Percentiles rank a stretch among this genome's conserved stretches.
Evolutionary conservation across 2,329 filamentous ascomycete genomes (phyloP).

Genomic region (Gnomoniopsis smithogilvyi): DNA sequence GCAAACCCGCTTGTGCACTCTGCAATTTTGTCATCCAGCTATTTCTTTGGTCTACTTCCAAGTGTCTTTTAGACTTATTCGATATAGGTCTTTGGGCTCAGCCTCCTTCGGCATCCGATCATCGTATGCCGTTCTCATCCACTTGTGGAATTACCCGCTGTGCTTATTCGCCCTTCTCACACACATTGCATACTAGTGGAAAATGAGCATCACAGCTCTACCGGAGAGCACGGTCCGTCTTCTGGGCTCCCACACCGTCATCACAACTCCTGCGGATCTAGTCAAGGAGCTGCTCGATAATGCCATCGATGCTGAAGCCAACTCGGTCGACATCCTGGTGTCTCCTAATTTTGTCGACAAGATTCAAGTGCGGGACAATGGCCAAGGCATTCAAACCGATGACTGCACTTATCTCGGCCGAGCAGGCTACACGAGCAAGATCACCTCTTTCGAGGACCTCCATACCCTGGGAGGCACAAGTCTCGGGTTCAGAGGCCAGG

Average conservation of each 20-base stretch:
- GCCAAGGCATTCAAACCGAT: slow-evolving; percentile 61
- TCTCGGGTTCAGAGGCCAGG: slow-evolving; percentile 76
- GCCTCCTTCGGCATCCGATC: neutral
- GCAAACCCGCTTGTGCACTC: too few relatives aligned
- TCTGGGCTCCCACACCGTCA: slow-evolving; percentile 58
- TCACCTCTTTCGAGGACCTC: slow-evolving; percentile 62
- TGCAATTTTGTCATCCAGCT: neutral
- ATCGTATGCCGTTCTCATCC: neutral
- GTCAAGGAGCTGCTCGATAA: slow-evolving; percentile 80
- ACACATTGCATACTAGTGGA: neutral
- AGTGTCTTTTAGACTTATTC: too few relatives aligned
- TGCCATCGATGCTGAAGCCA: slow-evolving; percentile 68
- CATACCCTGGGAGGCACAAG: slow-evolving; percentile 51
- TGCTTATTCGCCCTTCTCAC: neutral
- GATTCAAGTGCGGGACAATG: slow-evolving; percentile 71
- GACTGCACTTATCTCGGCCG: slow-evolving; percentile 63
- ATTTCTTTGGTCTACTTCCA: neutral
- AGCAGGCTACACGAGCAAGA: slow-evolving; percentile 71
- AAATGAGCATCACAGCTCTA: slow-evolving; percentile 50
- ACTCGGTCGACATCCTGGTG: slow-evolving; percentile 61
- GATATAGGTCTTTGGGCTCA: neutral
- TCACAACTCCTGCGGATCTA: slow-evolving; percentile 57
- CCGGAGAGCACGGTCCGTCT: slow-evolving; percentile 48
- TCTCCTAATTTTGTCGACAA: slow-evolving; percentile 64
- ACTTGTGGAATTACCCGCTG: neutral